Conservation (phyloP, 2,329 filamentous ascomycete genomes). For the Laburnicola sp. region DNA sequence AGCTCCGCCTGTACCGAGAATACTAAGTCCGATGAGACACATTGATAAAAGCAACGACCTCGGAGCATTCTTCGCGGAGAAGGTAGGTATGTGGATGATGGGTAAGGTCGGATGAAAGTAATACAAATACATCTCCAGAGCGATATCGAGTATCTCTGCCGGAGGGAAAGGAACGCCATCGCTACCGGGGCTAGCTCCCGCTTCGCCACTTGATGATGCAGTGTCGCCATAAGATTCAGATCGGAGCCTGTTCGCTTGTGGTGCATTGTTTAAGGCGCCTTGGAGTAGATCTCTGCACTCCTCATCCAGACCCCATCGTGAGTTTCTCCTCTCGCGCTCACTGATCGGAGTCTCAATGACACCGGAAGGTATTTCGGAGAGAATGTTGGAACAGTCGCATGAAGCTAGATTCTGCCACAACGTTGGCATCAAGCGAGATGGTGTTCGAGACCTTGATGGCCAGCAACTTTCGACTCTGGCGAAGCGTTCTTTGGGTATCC, state of each 20-base stretch:
- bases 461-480: constrained; percentile 46
- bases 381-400: constrained; percentile 40
- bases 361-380: constrained; percentile 36
- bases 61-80: constrained; percentile 54
- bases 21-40: constrained; percentile 57
- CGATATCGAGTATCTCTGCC: constrained; percentile 58
- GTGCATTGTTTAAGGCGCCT: constrained; percentile 30
- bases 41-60: constrained; percentile 55
- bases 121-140: constrained; percentile 58
- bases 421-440: constrained; percentile 38
- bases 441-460: constrained; percentile 39
- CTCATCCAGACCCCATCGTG: constrained; percentile 43
- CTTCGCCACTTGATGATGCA: constrained; percentile 38
- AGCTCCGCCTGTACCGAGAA: constrained; percentile 56
- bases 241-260: constrained; percentile 22
- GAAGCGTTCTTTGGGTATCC: constrained; percentile 45
- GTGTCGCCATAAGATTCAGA: constrained; percentile 37
- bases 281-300: constrained; percentile 48
- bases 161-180: constrained; percentile 49
- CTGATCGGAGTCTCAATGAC: constrained; percentile 29
- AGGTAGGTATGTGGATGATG: constrained; percentile 58
- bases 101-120: constrained; percentile 58
- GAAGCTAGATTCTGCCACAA: constrained; percentile 40
- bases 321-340: constrained; percentile 36
- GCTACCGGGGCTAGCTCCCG: constrained; percentile 29